Conservation (phyloP, 2,329 filamentous ascomycete genomes). For the Westerdykella aurantiaca region DNA sequence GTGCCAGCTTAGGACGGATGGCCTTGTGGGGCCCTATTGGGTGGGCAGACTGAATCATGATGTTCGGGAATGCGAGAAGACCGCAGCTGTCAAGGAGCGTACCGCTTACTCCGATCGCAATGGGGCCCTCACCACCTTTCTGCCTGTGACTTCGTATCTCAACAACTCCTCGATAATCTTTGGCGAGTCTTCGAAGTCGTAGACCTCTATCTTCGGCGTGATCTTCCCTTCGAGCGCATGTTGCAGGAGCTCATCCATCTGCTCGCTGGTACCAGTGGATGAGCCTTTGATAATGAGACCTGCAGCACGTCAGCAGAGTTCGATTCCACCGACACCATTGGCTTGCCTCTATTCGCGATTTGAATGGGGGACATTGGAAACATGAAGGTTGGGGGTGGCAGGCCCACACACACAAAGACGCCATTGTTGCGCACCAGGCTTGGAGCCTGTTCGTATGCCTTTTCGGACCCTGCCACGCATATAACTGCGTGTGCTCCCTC, state of each 20-base stretch:
- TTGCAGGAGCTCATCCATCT: slow-evolving; percentile 44
- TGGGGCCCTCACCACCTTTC: slow-evolving; percentile 32
- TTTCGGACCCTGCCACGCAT: slow-evolving; percentile 43
- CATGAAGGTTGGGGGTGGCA: slow-evolving; percentile 41
- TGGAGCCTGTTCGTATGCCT: slow-evolving; percentile 42
- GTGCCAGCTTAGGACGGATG: too few species aligned
- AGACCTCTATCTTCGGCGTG: slow-evolving; percentile 33
- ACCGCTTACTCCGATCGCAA: not conserved
- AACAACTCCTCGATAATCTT: slow-evolving; percentile 32
- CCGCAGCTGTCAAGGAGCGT: too few species aligned
- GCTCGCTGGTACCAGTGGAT: slow-evolving; percentile 41
- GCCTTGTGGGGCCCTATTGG: too few species aligned
- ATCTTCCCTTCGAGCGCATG: slow-evolving; percentile 41
- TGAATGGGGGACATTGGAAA: slow-evolving; percentile 44
- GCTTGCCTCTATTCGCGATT: slow-evolving; percentile 42
- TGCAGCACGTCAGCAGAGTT: not conserved
- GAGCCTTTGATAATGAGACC: slow-evolving; percentile 44
- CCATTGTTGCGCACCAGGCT: slow-evolving; percentile 42
- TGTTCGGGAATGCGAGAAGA: too few species aligned
- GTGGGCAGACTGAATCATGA: too few species aligned
- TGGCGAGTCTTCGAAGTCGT: slow-evolving; percentile 32
- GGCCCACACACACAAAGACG: slow-evolving; percentile 45
- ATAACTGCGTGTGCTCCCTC: slow-evolving; percentile 45
- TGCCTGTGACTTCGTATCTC: slow-evolving; percentile 31
- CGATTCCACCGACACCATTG: not conserved